Evolutionary conservation across 305 asterid genomes (phyloP), one percentile per base, ranked within the genome.

Genomic region (Rubia balearica): DNA sequence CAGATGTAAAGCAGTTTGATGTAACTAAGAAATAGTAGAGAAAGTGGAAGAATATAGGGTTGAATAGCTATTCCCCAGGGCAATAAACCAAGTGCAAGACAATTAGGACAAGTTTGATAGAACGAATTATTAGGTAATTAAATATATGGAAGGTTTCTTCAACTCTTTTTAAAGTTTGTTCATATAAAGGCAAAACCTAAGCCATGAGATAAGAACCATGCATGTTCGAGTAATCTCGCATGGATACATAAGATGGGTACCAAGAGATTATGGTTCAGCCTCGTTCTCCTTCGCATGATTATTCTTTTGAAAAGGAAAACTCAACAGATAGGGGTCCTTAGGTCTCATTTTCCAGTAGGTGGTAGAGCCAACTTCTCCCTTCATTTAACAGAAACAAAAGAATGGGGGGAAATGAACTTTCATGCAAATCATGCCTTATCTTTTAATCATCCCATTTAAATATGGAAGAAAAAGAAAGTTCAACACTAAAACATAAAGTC

Each of bases 401-500:
- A 24, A 24, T n/a, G 57, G 27, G 9, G 27, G 3, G 14, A 24
- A 7, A 63, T 8, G 22, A 38, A 22, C 8, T 66, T 48, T 8
- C 1, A 43, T 43, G n/a, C 12, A 21, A 67, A 46, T 24, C 13
- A 53, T 43, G 64, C 42, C 53, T n/a, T 49, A 55, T 53, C n/a
- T n/a, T 67, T 21, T 24, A 22, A 16, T 24, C 12, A 9, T 61
- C 45, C 17, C 62, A 13, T 22, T 38, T n/a, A 71, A 17, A 33
- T 51, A 69, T 11, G 16, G 49, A 38, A 14, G 22, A 24, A 71
- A 7, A 19, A 33, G 30, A 30, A 51, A 61, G 42, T 0, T 55
- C n/a, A 49, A 42, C 22, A 62, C 4, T 36, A 8, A 65, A 30
- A 21, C 19, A 75, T 21, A 59, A 60, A 71, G 71, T 62, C 53